phyloP scores from a whole-genome alignment of 2,329 filamentous ascomycete species.

The Allantophomopsis lycopodina region DNA sequence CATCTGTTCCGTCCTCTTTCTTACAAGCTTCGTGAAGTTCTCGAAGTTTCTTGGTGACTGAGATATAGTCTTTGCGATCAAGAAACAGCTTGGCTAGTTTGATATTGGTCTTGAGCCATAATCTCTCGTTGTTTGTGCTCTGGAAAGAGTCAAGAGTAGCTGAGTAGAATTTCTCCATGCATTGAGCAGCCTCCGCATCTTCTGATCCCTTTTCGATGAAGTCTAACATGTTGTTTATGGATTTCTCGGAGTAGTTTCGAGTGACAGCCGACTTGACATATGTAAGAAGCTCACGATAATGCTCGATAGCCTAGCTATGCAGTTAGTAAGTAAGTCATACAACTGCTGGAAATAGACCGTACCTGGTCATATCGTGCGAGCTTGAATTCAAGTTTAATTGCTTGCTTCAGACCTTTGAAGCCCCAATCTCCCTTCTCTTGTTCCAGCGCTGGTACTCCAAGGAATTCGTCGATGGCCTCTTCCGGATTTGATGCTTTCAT shows the following conservation, averaged over 20 bases:
- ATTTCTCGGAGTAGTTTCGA: constrained; percentile 97
- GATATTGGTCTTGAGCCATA: constrained; percentile 98
- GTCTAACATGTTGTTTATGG: constrained; percentile 98
- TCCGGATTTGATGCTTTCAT: constrained; percentile 78
- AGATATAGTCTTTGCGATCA: constrained; percentile 76
- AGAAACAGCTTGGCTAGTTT: constrained; percentile 87
- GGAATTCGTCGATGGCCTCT: constrained; percentile 81
- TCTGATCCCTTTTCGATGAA: constrained; percentile 86
- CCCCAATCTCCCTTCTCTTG: constrained; percentile 95
- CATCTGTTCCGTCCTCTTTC: constrained; percentile 72
- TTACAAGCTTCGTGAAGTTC: constrained; percentile 87
- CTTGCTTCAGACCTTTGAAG: constrained; percentile 95
- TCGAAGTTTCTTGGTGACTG: constrained; percentile 69
- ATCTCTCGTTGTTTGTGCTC: constrained; percentile 88
- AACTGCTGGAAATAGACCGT: background rate
- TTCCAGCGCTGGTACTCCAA: constrained; percentile 76
- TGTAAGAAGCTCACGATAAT: constrained; percentile 89
- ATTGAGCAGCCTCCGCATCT: constrained; percentile 57
- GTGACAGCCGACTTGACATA: constrained; percentile 97
- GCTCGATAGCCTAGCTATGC: constrained; percentile 60
- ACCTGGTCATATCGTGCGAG: constrained; percentile 81
- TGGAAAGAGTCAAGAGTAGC: constrained; percentile 90
- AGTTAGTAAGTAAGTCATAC: background rate
- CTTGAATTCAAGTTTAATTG: constrained; percentile 93
- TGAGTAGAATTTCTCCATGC: constrained; percentile 93